Evolutionary conservation across 306 rosid genomes (phyloP).

Genomic region (Albizia julibrissin): DNA sequence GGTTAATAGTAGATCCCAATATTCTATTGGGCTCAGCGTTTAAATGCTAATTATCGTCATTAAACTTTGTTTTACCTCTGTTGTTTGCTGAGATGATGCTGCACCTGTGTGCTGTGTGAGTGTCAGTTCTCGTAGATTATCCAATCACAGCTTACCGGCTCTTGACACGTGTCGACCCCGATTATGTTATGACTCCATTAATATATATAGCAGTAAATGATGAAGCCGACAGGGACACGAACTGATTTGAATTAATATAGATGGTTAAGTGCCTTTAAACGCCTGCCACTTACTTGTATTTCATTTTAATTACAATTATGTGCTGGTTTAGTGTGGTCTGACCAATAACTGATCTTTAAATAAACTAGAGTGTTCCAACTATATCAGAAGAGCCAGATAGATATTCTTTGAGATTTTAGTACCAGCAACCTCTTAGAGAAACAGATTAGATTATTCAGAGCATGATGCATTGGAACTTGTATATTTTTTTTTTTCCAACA

Average conservation of each 20-base stretch:
- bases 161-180: conserved; percentile 18
- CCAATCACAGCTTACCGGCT: conserved; percentile 24
- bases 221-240: not conserved
- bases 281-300: conserved; percentile 37
- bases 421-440: not conserved
- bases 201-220: not conserved
- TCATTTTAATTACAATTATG: conserved; percentile 23
- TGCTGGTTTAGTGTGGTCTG: conserved; percentile 29
- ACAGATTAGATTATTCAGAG: too few species aligned
- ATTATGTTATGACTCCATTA: conserved; percentile 4
- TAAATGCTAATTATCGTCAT: conserved; percentile 27
- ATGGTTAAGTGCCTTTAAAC: conserved; percentile 38
- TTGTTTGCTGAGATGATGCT: conserved; percentile 15
- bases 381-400: conserved; percentile 28
- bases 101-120: not conserved
- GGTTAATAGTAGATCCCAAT: conserved; percentile 24
- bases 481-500: not conserved
- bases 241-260: conserved; percentile 1
- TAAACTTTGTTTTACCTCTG: conserved; percentile 30
- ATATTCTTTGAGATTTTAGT: conserved; percentile 26
- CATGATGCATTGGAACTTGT: too few species aligned
- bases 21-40: conserved; percentile 24
- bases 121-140: conserved; percentile 41
- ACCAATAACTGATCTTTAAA: conserved; percentile 33
- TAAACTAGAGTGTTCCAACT: conserved; percentile 27